These are phyloP conservation scores for Trypanosoma scelopori DNA, from an alignment of 208 protist species.

Conservation along the genomic window DNA sequence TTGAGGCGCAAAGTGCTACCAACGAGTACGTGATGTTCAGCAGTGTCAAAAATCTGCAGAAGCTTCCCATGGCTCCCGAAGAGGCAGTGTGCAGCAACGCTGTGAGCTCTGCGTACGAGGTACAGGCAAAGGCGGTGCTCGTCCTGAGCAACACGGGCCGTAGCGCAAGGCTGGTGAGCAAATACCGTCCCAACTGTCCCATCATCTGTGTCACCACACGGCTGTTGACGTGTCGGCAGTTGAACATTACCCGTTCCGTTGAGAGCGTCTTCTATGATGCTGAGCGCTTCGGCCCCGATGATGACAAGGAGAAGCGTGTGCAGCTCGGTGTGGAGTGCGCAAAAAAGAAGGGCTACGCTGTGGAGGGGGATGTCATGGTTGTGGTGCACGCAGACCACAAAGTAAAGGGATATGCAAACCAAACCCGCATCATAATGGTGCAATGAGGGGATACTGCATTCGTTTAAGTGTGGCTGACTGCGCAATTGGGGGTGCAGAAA, in stretches of 20 bases:
- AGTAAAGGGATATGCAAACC: constrained; percentile 89
- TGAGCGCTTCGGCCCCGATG: constrained; percentile 55
- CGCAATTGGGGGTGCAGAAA: neutral
- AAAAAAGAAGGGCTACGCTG: constrained; percentile 59
- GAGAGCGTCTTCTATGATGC: constrained; percentile 80
- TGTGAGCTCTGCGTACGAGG: constrained; percentile 94
- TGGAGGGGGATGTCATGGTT: constrained; percentile 64
- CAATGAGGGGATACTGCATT: neutral
- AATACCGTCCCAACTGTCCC: constrained; percentile 95
- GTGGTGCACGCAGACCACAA: constrained; percentile 83
- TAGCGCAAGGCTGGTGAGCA: constrained; percentile 94
- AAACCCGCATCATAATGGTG: constrained; percentile 66
- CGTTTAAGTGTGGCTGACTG: neutral
- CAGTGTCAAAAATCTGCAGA: constrained; percentile 82
- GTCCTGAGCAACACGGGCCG: constrained; percentile 92
- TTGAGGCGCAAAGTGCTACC: constrained; percentile 82
- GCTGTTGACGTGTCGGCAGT: constrained; percentile 81
- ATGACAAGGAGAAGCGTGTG: constrained; percentile 76
- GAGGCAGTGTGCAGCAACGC: constrained; percentile 94
- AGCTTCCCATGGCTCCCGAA: constrained; percentile 75
- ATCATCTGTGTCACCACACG: constrained; percentile 93
- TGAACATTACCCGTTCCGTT: constrained; percentile 78
- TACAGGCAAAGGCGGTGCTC: constrained; percentile 88
- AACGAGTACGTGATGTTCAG: constrained; percentile 82
- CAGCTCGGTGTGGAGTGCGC: constrained; percentile 54